Evolutionary conservation across 345 rosid genomes (phyloP), one percentile per base, ranked within the genome.

Genomic region (Eucalyptus pauciflora): DNA sequence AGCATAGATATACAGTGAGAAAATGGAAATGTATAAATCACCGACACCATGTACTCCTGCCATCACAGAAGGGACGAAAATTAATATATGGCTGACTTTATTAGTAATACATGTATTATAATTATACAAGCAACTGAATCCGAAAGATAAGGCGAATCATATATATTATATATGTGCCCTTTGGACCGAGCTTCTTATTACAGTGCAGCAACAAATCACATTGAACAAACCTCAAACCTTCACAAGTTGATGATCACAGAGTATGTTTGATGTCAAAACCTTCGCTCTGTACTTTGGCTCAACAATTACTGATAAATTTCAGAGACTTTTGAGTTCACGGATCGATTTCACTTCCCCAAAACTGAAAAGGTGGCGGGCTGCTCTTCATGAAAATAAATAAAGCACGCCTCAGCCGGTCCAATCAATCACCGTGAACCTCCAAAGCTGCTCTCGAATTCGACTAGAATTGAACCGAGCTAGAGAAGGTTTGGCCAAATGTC

Each of bases 401-500:
- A 89, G 92, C 92, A 91, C 90, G 91, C 94, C 93, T 88, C 94
- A 52, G 94, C 93, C 91, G 71, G 86, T 86, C 86, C 18, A 69
- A 69, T 81, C 18, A 25, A 89, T 88, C 67, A 87, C 41, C 67
- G 24, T 43, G 54, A 90, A 89, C 31, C 86, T 79, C 88, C 87
- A 27, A 24, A 33, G 24, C 46, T 37, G 51, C 86, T 60, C n/a
- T 43, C 48, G 58, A n/a, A 52, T 24, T 49, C 3, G 71, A 67
- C 83, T 50, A 95, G 91, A 95, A 95, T 89, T 96, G 97, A 52
- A 93, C 7, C 6, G 81, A 49, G 91, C 91, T 93, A 17, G 95
- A 89, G 93, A 91, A 95, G 88, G 91, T 90, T 87, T 96, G 97
- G 76, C 99, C 98, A 88, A 96, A 96, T 7, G 88, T 89, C 99